Evolutionary conservation across 257 asterid genomes (phyloP).

Genomic region (Oldenlandia corymbosa): DNA sequence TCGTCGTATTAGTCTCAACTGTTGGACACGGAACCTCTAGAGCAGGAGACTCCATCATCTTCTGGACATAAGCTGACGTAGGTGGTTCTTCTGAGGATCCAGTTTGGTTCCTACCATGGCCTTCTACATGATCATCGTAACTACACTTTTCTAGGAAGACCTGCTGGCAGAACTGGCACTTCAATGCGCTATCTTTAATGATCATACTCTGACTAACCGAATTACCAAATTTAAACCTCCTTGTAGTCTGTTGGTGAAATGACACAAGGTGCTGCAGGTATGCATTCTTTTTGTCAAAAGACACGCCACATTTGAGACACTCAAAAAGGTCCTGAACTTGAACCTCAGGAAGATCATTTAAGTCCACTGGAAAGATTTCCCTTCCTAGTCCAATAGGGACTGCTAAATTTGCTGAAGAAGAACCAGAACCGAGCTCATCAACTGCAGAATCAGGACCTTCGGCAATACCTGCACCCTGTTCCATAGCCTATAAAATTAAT

Average conservation of each 20-base stretch:
- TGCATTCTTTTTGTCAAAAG: conserved; percentile 58
- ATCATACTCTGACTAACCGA: conserved; percentile 79
- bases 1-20: conserved; percentile 47
- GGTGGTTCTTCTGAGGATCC: conserved; percentile 40
- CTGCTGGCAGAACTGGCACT: conserved; percentile 94
- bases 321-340: conserved; percentile 73
- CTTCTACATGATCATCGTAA: conserved; percentile 84
- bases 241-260: conserved; percentile 75
- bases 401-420: conserved; percentile 29
- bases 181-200: conserved; percentile 73
- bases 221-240: conserved; percentile 61
- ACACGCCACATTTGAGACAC: conserved; percentile 71
- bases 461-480: conserved; percentile 45
- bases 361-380: conserved; percentile 41
- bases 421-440: conserved; percentile 29
- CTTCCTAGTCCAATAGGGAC: conserved; percentile 34
- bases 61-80: conserved; percentile 25
- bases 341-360: conserved; percentile 90
- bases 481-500: conserved; percentile 26
- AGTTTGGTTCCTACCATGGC: conserved; percentile 68
- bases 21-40: conserved; percentile 33
- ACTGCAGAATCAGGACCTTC: conserved; percentile 21
- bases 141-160: conserved; percentile 72
- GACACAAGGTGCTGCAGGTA: conserved; percentile 85
- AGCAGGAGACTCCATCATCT: conserved; percentile 33